phyloP scores from a whole-genome alignment of 768 basidiomycete species.

The Pulveroboletus frians region DNA sequence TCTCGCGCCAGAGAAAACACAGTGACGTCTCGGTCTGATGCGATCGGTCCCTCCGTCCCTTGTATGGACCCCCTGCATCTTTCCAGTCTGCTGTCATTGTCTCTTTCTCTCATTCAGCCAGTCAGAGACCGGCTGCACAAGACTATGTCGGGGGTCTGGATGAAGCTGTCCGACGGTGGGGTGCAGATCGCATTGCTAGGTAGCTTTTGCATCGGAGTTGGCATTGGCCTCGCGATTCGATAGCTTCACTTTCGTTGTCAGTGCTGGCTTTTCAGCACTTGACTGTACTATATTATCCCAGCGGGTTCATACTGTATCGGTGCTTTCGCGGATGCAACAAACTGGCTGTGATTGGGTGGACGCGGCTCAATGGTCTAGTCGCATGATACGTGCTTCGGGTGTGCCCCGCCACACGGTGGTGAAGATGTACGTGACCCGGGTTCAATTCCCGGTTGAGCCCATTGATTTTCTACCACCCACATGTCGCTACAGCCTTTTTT shows the following conservation, averaged over 20 bases:
- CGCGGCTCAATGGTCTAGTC: slow-evolving; percentile 33
- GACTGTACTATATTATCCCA: neutral
- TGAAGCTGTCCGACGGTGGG: slow-evolving; percentile 24
- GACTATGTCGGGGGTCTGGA: slow-evolving; percentile 19
- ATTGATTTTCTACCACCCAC: neutral
- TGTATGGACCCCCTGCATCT: slow-evolving; percentile 62
- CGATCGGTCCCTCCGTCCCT: slow-evolving; percentile 17
- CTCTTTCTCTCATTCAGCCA: slow-evolving; percentile 56
- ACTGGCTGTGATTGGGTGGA: neutral
- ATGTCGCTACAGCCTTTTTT: neutral
- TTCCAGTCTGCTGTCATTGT: slow-evolving; percentile 56
- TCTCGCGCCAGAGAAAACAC: slow-evolving; percentile 40
- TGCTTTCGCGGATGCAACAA: no score
- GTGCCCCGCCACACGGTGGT: slow-evolving; percentile 22
- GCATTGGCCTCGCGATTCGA: slow-evolving; percentile 37
- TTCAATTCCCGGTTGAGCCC: slow-evolving; percentile 33
- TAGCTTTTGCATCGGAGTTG: slow-evolving; percentile 43
- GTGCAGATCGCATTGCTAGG: slow-evolving; percentile 34
- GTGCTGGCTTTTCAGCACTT: neutral
- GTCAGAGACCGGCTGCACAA: slow-evolving; percentile 27
- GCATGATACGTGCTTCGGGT: slow-evolving; percentile 36
- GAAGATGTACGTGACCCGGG: slow-evolving; percentile 35
- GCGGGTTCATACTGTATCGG: no score
- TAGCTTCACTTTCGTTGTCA: slow-evolving; percentile 8
- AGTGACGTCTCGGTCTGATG: slow-evolving; percentile 16